phyloP scores from a whole-genome alignment of 2,329 filamentous ascomycete genomes.

The Hypoxylon sp. region DNA sequence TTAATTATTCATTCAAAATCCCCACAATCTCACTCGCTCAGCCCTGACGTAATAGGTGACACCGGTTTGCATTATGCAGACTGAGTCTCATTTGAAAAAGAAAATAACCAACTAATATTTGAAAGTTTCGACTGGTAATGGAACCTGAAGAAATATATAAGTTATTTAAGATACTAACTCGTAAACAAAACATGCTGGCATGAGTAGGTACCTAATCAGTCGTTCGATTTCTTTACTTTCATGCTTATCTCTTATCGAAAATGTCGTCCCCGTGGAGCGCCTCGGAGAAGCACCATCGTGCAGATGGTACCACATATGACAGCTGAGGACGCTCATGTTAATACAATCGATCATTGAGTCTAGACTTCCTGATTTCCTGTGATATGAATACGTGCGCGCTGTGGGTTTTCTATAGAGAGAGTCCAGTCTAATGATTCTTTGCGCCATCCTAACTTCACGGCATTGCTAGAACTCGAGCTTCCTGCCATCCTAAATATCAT shows the following conservation, averaged over 20 bases:
- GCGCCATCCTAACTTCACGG: background rate
- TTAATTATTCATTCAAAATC: background rate
- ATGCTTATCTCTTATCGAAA: constrained; percentile 21
- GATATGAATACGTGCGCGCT: background rate
- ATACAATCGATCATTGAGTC: background rate
- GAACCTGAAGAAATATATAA: background rate
- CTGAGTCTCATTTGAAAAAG: background rate
- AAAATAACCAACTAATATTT: background rate
- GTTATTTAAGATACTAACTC: background rate
- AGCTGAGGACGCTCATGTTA: background rate
- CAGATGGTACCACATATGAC: constrained; percentile 16
- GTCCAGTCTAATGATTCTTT: background rate
- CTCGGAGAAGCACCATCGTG: constrained; percentile 43
- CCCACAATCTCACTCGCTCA: constrained; percentile 2
- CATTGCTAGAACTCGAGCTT: background rate
- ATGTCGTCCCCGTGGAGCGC: constrained; percentile 33
- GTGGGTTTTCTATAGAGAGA: background rate
- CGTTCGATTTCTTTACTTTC: background rate
- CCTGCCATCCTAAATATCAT: background rate
- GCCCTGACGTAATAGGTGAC: constrained; percentile 23
- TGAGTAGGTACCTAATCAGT: background rate
- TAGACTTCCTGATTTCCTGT: constrained; percentile 2
- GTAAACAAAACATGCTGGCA: background rate
- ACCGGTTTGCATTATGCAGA: background rate
- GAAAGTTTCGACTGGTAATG: background rate